phyloP scores from a whole-genome alignment of 2,329 filamentous ascomycete species.

The Calycina marina region DNA sequence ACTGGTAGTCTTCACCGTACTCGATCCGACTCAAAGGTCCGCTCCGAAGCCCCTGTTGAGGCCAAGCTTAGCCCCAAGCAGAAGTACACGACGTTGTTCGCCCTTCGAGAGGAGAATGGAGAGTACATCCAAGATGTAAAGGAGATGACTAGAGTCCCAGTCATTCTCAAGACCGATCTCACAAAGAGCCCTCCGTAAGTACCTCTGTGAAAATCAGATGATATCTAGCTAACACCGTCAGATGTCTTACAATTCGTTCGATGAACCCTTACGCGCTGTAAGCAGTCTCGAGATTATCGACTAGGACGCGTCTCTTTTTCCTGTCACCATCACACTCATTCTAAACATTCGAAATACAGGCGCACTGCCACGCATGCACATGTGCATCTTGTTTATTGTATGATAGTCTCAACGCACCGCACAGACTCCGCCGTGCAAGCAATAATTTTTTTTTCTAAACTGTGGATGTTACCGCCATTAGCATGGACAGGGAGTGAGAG shows the following conservation, averaged over 20 bases:
- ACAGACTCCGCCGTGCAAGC: too few relatives aligned
- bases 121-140: constrained; percentile 97
- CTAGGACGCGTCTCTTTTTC: too few relatives aligned
- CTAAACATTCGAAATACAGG: too few relatives aligned
- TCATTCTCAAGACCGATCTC: constrained; percentile 95
- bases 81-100: constrained; percentile 86
- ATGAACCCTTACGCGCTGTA: constrained; percentile 58
- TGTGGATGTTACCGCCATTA: too few relatives aligned
- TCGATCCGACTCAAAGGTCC: constrained; percentile 85
- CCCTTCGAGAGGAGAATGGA: constrained; percentile 78
- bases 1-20: constrained; percentile 66
- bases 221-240: constrained; percentile 30
- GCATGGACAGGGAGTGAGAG: too few relatives aligned
- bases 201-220: neutral
- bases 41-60: constrained; percentile 59
- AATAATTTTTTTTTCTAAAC: too few relatives aligned
- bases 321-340: too few relatives aligned
- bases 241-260: constrained; percentile 71
- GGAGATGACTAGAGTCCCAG: constrained; percentile 94
- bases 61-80: constrained; percentile 81
- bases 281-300: constrained; percentile 1
- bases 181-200: constrained; percentile 99
- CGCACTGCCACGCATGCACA: too few relatives aligned
- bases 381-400: too few relatives aligned
- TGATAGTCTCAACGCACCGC: too few relatives aligned